Conservation (phyloP, 371 early-diverging fungal species). For the Coemansia sp. region DNA sequence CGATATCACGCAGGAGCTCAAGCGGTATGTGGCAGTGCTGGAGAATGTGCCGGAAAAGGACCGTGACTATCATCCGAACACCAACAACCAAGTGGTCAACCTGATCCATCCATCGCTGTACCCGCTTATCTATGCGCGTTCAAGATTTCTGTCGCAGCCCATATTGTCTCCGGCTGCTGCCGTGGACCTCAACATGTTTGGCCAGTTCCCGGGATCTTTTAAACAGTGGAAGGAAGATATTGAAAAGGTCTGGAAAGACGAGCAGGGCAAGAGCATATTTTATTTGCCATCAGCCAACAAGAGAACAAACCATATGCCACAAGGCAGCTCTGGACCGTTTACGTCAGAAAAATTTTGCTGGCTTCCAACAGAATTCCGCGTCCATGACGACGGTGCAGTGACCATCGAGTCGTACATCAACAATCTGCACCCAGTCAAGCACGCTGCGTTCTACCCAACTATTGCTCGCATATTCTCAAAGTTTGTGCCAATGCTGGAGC, state of each 20-base stretch:
- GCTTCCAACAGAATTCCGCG: conserved; percentile 59
- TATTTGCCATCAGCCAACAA: too few species aligned
- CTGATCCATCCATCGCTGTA: conserved; percentile 61
- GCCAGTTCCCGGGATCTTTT: conserved; percentile 13
- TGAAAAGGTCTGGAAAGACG: too few species aligned
- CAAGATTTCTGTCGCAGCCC: conserved; percentile 15
- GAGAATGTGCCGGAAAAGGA: conserved; percentile 44
- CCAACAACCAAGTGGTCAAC: conserved; percentile 30
- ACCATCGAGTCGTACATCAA: conserved; percentile 8
- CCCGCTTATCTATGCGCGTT: conserved; percentile 42
- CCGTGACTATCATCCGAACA: conserved; percentile 59
- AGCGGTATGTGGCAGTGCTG: conserved; percentile 39
- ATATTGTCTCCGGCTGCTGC: conserved; percentile 30
- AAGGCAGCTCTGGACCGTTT: background rate
- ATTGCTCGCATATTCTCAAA: conserved; percentile 15
- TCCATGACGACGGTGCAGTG: conserved; percentile 46
- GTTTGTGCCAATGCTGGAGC: conserved; percentile 54
- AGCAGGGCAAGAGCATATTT: too few species aligned
- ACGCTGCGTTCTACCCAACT: too few species aligned
- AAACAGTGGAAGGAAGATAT: too few species aligned
- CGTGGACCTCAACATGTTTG: conserved; percentile 25
- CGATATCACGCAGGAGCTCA: conserved; percentile 18
- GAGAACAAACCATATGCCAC: too few species aligned
- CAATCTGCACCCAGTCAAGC: too few species aligned
- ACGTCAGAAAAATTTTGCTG: conserved; percentile 52